phyloP scores from a whole-genome alignment of 108 stramenopile genomes.

The Parietichytrium sp. region DNA sequence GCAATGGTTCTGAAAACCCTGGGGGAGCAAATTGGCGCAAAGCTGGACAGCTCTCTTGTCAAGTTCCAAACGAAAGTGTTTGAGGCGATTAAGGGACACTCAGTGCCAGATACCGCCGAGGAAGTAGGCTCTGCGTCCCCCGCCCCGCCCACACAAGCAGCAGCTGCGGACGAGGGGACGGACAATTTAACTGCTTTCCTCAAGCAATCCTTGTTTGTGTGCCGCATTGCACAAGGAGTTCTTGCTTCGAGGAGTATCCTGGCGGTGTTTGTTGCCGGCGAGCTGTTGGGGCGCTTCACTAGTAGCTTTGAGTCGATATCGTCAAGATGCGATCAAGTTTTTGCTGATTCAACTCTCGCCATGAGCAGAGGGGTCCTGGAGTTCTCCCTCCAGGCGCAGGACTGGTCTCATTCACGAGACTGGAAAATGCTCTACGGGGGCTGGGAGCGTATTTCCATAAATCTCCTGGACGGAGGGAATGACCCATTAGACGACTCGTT shows the following conservation, averaged over 20 bases:
- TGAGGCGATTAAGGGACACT: too few species aligned
- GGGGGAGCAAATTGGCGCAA: too few species aligned
- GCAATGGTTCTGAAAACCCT: too few species aligned
- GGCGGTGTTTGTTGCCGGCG: neutral
- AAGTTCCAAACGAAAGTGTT: too few species aligned
- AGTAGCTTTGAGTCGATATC: neutral
- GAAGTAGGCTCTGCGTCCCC: too few species aligned
- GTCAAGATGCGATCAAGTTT: neutral
- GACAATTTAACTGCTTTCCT: neutral
- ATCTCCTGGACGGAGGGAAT: neutral
- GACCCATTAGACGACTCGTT: neutral
- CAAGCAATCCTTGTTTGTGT: neutral
- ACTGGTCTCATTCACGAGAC: constrained; percentile 21
- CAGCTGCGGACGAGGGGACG: too few species aligned
- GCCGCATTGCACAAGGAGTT: neutral
- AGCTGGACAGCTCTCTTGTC: too few species aligned
- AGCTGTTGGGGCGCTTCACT: neutral
- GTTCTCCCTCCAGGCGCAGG: neutral
- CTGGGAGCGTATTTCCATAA: constrained; percentile 35
- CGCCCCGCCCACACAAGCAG: too few species aligned
- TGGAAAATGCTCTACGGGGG: constrained; percentile 10
- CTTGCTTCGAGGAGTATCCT: neutral
- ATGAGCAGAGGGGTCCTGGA: constrained; percentile 9
- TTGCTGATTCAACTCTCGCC: neutral
- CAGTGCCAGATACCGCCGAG: too few species aligned